Evolutionary conservation across 371 early-diverging fungal genomes (phyloP), one percentile per base, ranked within the genome.

Genomic region (Mucor plumbeus): DNA sequence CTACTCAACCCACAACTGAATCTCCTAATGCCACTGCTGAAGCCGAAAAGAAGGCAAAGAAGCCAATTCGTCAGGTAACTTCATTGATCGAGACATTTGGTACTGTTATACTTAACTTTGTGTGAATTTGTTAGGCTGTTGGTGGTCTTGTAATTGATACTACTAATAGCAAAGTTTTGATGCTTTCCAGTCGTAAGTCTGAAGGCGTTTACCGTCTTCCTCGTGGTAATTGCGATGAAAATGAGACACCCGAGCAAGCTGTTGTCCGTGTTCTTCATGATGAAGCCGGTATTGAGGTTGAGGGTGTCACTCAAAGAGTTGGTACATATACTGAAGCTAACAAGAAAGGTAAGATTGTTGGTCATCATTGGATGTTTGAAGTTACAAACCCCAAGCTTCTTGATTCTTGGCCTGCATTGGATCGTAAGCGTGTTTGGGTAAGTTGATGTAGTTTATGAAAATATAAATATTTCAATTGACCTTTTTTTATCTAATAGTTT

Each of bases 291-390:
- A 55, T 82, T 21, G 34, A 62, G 14, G 75, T 69, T 11, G 64
- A 67, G 0, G 26, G 57, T 5, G 54, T 74, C 1, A 55, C 43
- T 15, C 64, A 62, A 13, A 68, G 72, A 50, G 71, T 82, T 15
- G 83, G 80, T 13, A 78, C 78, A 4, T 82, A 73, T 36, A 75
- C 75, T 11, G 78, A 82, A 41, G 83, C 77, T 41, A 80, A 80
- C 44, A 82, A 82, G 58, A 78, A 73, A 48, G 83, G 83, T 31
- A 82, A 82, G 35, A 82, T 73, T 31, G 72, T 78, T 13, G 80
- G 77, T n/a, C 80, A 82, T 62, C 77, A 82, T 67, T 76, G 77
- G 75, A 76, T 82, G 66, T 82, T 70, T 72, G 77, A 82, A 60
- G 68, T 82, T 0, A 61, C 68, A 40, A 60, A 72, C n/a, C 59